Base-by-base conservation (phyloP, 768 basidiomycete species). In the Trametes cubensis region DNA sequence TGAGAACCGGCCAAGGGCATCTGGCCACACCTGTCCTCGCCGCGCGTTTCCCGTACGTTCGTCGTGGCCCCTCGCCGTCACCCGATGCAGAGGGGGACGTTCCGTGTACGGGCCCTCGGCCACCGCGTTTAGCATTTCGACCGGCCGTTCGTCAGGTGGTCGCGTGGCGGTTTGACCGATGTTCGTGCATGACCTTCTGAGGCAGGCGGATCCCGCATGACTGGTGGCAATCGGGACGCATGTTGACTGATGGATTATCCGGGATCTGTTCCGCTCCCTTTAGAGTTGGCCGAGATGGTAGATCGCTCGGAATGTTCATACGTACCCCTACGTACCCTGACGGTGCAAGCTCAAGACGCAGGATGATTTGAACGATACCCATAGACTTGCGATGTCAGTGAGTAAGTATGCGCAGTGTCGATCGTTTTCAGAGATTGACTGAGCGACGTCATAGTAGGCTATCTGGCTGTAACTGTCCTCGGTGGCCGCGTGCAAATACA, bases 21-120 rank as follows among this genome's bases (percentile, higher is more conserved):
- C 54, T 45, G 54, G 20, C 21, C 48, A 34, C 34, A 49, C 48
- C 48, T 49, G 26, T 17, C 48, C 42, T 21, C 17, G 17, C 18
- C 42, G 18, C 42, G 42, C 6, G 42, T 21, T 44, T 17, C 18
- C 17, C 18, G 42, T 21, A 17, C 42, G 42, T 21, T 44, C 42
- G 15, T 54, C 23, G 40, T 34, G 55, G 28, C 55, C 34, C n/a
- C 20, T 56, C 55, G 45, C 54, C 40, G 53, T 34, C 54, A 28
- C 34, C 26, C 15, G 23, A 10, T 42, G 17, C 17, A 51, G 49
- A n/a, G 34, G 49, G 17, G 20, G 28, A 39, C 10, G 20, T 14
- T 52, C 51, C 51, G 51, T 2, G n/a, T 30, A 4, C n/a, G 18
- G n/a, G 51, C 30, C 55, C 55, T 45, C 55, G 44, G 30, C 15